Conservation (phyloP, 2,329 filamentous ascomycete genomes). For the Aspergillus caelatus region DNA sequence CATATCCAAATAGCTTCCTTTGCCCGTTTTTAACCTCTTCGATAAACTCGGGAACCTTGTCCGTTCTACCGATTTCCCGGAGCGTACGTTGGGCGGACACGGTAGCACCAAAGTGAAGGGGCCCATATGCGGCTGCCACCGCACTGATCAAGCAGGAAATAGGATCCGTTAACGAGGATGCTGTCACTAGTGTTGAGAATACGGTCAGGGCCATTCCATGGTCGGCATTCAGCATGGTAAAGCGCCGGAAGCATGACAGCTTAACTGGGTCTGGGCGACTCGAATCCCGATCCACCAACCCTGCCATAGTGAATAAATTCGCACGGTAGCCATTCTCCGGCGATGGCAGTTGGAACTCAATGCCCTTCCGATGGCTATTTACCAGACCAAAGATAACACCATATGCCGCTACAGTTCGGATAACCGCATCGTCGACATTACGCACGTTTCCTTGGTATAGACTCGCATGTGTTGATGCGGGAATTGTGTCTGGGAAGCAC, state of each 20-base stretch:
- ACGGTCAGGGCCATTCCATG: slow-evolving; percentile 64
- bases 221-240: slow-evolving; percentile 61
- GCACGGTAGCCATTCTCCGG: slow-evolving; percentile 55
- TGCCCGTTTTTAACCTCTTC: slow-evolving; percentile 31
- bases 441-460: slow-evolving; percentile 28
- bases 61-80: slow-evolving; percentile 27
- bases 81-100: slow-evolving; percentile 56
- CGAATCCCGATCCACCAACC: slow-evolving; percentile 52
- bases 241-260: slow-evolving; percentile 54
- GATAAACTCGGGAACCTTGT: slow-evolving; percentile 31
- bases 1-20: slow-evolving; percentile 34
- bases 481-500: slow-evolving; percentile 23
- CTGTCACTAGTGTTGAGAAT: slow-evolving; percentile 59
- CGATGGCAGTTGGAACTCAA: slow-evolving; percentile 21
- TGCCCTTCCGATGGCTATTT: slow-evolving; percentile 28
- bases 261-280: slow-evolving; percentile 50
- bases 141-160: slow-evolving; percentile 56
- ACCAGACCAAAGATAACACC: slow-evolving; percentile 30
- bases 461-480: slow-evolving; percentile 20
- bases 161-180: slow-evolving; percentile 59
- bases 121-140: slow-evolving; percentile 58
- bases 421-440: slow-evolving; percentile 25
- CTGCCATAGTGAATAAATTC: slow-evolving; percentile 60
- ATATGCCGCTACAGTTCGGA: slow-evolving; percentile 29
- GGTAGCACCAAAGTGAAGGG: slow-evolving; percentile 62